Base-by-base conservation (phyloP, 257 asterid species). In the Salvia miltiorrhiza region DNA sequence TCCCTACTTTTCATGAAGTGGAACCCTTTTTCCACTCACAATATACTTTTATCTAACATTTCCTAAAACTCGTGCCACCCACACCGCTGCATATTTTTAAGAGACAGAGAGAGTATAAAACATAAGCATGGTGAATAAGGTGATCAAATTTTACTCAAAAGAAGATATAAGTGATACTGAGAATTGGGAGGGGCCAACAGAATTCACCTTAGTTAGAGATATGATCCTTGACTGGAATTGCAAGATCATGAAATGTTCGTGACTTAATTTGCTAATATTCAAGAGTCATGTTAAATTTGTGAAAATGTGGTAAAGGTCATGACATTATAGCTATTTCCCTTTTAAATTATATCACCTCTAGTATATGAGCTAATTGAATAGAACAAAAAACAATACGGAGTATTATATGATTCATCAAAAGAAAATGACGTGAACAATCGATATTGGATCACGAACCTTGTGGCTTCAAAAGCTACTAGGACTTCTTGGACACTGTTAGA, bases 401-500 rank as follows among this genome's bases (percentile, higher is more conserved):
- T n/a, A 28, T 21, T 52, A 40, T 28, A 70, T 11, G 14, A 33
- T 13, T 44, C 62, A 32, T 44, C 49, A 44, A 9, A 53, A 50
- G 10, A 44, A 66, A 43, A 74, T 53, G 59, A 65, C 62, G 58
- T 24, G 43, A 56, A 26, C 67, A 70, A 54, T 63, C 40, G 32
- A 67, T 35, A 35, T 72, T 32, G 10, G 2, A 73, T 71, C 69
- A 81, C 93, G 23, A 63, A 93, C 98, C 97, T 93, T 88, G 80
- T 67, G 63, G 96, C 98, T 81, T 79, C 78, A 64, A 93, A 93
- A 76, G 92, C 81, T 19, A 93, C 75, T 10, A 84, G 73, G 72
- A 90, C 85, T 58, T 93, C 96, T 79, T 83, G 88, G 43, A 65
- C 58, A 69, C 80, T 84, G 85, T 82, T 79, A 44, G 89, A 65